phyloP scores from a whole-genome alignment of 306 rosid species.

The Glycine tomentella region DNA sequence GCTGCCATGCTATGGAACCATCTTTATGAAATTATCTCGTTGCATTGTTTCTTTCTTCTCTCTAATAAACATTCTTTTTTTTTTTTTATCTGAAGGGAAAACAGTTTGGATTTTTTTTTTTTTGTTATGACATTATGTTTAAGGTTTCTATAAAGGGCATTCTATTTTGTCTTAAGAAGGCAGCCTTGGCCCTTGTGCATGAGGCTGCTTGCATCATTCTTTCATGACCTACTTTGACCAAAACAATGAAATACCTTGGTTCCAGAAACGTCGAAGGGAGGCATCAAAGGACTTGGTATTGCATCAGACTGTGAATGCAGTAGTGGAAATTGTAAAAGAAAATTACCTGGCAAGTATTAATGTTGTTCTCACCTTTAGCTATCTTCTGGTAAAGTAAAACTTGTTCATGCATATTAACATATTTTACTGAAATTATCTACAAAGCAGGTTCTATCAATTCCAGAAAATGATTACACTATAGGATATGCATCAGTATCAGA shows the following conservation, averaged over 20 bases:
- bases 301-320: constrained; percentile 77
- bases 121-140: not conserved
- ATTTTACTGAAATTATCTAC: constrained; percentile 37
- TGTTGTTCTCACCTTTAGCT: constrained; percentile 32
- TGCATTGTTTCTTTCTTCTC: constrained; percentile 2
- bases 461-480: constrained; percentile 66
- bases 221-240: constrained; percentile 32
- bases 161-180: constrained; percentile 24
- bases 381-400: constrained; percentile 23
- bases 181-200: not conserved
- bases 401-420: constrained; percentile 15
- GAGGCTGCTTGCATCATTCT: not conserved
- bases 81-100: not conserved
- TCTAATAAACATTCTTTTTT: constrained; percentile 4
- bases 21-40: not conserved
- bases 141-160: constrained; percentile 28
- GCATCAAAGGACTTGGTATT: constrained; percentile 60
- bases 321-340: constrained; percentile 87
- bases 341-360: constrained; percentile 81
- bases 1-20: not conserved
- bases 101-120: not conserved
- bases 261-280: constrained; percentile 82
- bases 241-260: constrained; percentile 39
- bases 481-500: constrained; percentile 83
- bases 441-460: constrained; percentile 83